Evolutionary conservation across 768 basidiomycete genomes (phyloP), one percentile per base, ranked within the genome.

Genomic region (Ramaria rubella): DNA sequence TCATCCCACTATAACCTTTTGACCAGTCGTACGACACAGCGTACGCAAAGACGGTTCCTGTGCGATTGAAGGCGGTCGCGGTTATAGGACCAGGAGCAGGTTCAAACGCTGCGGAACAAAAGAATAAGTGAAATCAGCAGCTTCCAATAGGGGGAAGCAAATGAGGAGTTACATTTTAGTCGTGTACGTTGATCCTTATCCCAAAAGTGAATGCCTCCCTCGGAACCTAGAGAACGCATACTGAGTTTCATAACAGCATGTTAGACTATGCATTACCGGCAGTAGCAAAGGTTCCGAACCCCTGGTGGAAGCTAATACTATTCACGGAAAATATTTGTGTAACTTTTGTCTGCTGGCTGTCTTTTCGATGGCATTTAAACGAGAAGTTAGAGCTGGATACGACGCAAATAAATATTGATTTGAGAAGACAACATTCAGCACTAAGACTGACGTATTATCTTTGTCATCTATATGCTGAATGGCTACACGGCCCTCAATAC

Each of bases 401-500:
- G 34, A 40, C 30, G 51, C 23, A 53, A 63, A 43, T 26, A 40
- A 11, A 34, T 30, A 40, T 19, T 58, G 42, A 45, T 42, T 26
- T 23, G 38, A 14, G 24, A 57, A 51, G 12, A 36, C 15, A 23
- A 33, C 27, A 36, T 5, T 11, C 4, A 21, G 48, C 46, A 46
- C 8, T 15, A 17, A 3, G 15, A 67, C 77, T 69, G 61, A 88
- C 87, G 76, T 69, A 59, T 77, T 71, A 60, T 93, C 86, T 66
- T 91, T 91, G 7, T 93, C 90, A 64, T 93, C 90, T 19, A 92
- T 82, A 59, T 90, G 90, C 80, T 98, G 94, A 58, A 97, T 94
- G 2, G 94, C 94, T 2, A 97, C 92, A 58, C 95, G 81, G 23
- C 95, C 90, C 69, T 93, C 90, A 5, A 92, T 81, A 62, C 90